phyloP scores from a whole-genome alignment of 768 basidiomycete species.

The Cystobasidium tubakii region DNA sequence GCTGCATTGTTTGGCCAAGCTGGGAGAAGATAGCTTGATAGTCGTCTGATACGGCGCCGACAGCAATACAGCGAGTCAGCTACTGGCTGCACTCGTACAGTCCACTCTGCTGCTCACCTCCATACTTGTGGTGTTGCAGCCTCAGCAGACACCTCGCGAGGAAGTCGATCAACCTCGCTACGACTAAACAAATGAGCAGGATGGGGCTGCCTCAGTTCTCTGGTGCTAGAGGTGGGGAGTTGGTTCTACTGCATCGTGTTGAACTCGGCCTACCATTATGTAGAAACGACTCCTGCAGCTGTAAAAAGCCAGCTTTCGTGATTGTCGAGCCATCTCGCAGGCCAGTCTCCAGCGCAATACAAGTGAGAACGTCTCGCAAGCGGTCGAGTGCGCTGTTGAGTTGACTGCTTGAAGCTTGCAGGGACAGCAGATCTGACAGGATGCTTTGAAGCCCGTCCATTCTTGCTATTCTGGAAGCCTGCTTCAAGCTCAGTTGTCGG shows the following conservation, averaged over 20 bases:
- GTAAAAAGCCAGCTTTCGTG: conserved; percentile 3
- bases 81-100: neutral
- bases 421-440: conserved; percentile 22
- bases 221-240: neutral
- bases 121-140: conserved; percentile 34
- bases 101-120: conserved; percentile 7
- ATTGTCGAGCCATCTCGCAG: conserved; percentile 6
- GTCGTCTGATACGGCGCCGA: conserved; percentile 5
- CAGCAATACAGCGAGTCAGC: neutral
- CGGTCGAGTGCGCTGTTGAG: conserved; percentile 11
- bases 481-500: neutral
- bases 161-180: conserved; percentile 31
- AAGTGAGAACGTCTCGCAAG: neutral
- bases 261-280: conserved; percentile 8
- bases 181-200: neutral
- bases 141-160: conserved; percentile 22
- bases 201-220: neutral
- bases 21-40: conserved; percentile 33
- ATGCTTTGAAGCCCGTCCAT: conserved; percentile 5
- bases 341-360: conserved; percentile 1
- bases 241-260: too few relatives aligned
- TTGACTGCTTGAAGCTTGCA: conserved; percentile 1
- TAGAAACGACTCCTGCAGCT: neutral
- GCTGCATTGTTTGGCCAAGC: conserved; percentile 27
- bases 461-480: neutral